Evolutionary conservation across 192 early-diverging fungal genomes (phyloP).

Genomic region (Entomortierella beljakovae): DNA sequence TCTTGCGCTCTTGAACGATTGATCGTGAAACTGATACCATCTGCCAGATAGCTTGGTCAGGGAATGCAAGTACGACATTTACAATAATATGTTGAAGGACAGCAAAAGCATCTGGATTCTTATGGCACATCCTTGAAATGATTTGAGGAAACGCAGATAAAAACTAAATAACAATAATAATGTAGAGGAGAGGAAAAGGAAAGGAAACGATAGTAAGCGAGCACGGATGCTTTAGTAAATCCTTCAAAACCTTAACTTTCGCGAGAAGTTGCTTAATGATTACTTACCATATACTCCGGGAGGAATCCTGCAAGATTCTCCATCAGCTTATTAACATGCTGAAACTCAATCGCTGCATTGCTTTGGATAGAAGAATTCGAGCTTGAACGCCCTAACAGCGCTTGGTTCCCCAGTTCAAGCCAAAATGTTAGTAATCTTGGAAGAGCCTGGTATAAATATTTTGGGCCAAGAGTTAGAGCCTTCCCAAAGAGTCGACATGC

Average conservation of each 20-base stretch:
- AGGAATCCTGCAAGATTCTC: conserved; percentile 22
- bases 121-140: conserved; percentile 86
- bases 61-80: conserved; percentile 75
- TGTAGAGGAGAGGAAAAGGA: background rate
- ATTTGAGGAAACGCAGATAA: conserved; percentile 88
- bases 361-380: background rate
- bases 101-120: conserved; percentile 70
- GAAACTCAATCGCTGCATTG: conserved; percentile 1
- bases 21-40: conserved; percentile 80
- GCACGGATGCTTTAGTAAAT: too few relatives aligned
- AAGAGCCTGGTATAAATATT: conserved; percentile 87
- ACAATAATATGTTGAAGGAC: conserved; percentile 79
- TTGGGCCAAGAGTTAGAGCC: conserved; percentile 73
- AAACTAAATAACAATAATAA: too few relatives aligned
- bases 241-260: too few relatives aligned
- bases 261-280: too few relatives aligned
- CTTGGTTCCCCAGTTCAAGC: conserved; percentile 74
- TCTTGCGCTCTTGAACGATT: conserved; percentile 68
- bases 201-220: too few relatives aligned
- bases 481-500: conserved; percentile 36
- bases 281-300: conserved; percentile 56
- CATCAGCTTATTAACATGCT: conserved; percentile 32
- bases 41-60: conserved; percentile 91
- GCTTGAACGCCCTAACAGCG: background rate
- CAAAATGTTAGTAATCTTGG: conserved; percentile 88